Conservation (phyloP, 495 filamentous ascomycete genomes). For the Aspergillus kassunensis region DNA sequence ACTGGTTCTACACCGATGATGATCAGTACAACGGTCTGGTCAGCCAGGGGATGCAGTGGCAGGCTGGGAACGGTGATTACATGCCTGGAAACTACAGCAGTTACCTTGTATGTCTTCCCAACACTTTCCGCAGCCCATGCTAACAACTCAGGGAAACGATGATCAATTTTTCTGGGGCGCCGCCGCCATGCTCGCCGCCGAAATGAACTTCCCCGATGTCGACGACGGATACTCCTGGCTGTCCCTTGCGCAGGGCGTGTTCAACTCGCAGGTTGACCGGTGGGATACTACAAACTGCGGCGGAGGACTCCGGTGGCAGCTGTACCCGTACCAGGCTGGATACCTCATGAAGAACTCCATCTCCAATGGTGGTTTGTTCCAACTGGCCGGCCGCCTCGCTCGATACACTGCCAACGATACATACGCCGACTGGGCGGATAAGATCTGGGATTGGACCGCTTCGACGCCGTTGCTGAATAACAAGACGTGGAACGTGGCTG, state of each 20-base stretch:
- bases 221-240: conserved; percentile 60
- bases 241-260: conserved; percentile 72
- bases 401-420: conserved; percentile 61
- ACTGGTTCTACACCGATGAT: conserved; percentile 56
- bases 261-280: conserved; percentile 62
- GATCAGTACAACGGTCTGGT: conserved; percentile 48
- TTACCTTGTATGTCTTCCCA: conserved; percentile 27
- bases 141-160: conserved; percentile 47
- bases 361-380: conserved; percentile 66
- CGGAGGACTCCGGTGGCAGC: conserved; percentile 56
- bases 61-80: conserved; percentile 47
- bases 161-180: conserved; percentile 57
- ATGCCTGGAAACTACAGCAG: conserved; percentile 42
- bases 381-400: conserved; percentile 63
- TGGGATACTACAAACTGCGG: conserved; percentile 48
- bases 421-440: conserved; percentile 64
- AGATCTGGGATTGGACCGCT: conserved; percentile 62
- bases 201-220: conserved; percentile 44
- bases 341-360: conserved; percentile 68
- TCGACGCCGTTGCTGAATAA: conserved; percentile 49
- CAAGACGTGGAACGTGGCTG: conserved; percentile 57
- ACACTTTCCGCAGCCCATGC: background rate
- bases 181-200: conserved; percentile 54
- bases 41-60: conserved; percentile 47
- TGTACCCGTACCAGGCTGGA: conserved; percentile 48